Percentiles rank a stretch among this genome's conserved stretches.
Evolutionary conservation across 495 filamentous ascomycete species (phyloP).

Genomic region (Aspergillus homomorphus): DNA sequence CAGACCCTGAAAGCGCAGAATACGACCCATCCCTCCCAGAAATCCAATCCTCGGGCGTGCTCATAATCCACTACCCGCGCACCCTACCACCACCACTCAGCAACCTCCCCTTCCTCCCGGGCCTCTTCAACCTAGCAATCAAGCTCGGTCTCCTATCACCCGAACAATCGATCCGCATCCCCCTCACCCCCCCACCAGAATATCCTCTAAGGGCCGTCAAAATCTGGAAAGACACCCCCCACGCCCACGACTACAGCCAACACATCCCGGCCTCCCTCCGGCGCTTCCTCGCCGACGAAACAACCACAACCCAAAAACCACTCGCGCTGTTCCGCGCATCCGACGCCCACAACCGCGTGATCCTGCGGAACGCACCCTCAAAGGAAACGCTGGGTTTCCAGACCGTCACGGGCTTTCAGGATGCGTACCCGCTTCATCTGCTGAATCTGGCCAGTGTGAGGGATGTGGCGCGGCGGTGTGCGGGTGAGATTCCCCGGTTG

Average conservation of each 20-base stretch:
- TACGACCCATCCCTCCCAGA: conserved; percentile 37
- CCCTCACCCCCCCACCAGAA: conserved; percentile 57
- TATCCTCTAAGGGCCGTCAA: conserved; percentile 63
- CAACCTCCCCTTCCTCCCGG: conserved; percentile 9
- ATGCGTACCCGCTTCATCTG: conserved; percentile 86
- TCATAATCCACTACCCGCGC: conserved; percentile 39
- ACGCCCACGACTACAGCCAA: conserved; percentile 44
- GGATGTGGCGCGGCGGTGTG: conserved; percentile 53
- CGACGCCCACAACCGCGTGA: conserved; percentile 57
- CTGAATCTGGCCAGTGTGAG: conserved; percentile 71
- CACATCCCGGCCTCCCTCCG: conserved; percentile 56
- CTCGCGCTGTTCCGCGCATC: conserved; percentile 70
- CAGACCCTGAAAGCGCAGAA: conserved; percentile 54
- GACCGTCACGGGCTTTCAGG: conserved; percentile 74
- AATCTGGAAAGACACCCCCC: conserved; percentile 73
- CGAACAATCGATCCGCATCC: conserved; percentile 53
- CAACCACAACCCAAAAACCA: conserved; percentile 22
- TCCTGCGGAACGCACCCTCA: conserved; percentile 73
- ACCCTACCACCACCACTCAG: background rate
- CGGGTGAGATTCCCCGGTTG: conserved; percentile 56
- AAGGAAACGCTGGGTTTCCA: conserved; percentile 69
- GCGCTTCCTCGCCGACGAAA: conserved; percentile 44
- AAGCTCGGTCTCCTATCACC: conserved; percentile 21
- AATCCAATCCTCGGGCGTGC: conserved; percentile 36
- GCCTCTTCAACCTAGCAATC: conserved; percentile 18